Base-by-base conservation (phyloP, 2,329 filamentous ascomycete species). In the Teratosphaeria pseudoeucalypti region DNA sequence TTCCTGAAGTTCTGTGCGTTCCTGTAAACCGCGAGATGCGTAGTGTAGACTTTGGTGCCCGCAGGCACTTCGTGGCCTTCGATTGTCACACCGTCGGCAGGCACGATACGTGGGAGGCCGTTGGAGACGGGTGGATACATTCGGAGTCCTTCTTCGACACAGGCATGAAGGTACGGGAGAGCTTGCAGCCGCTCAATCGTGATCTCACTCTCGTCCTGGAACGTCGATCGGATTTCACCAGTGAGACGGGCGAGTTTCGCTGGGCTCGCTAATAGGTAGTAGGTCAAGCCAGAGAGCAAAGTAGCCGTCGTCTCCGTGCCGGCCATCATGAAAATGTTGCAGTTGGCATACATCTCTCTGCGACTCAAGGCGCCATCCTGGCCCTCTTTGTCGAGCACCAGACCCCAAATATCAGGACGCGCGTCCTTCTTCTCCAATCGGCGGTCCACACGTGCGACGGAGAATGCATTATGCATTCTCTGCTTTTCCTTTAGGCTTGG, bases 301-400 rank as follows among this genome's bases (percentile, higher is more conserved):
- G 91, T 91, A 53, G 86, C 88, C 0, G 88, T 92, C 0, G 88
- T 92, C 72, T 92, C 89, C 2, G 82, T 86, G 3, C 89, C 89
- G 0, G 88, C 89, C 63, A 87, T 79, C 62, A 78, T 75, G 54
- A 76, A 65, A 5, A 71, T 58, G 6, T 64, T 61, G 10, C 64
- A 65, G 54, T 71, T 74, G 29, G 66, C 60, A 27, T 70, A 64
- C 60, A 75, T 70, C 57, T 75, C 72, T 0, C 61, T 68, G 11
- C 62, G 54, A 7, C 57, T 65, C 53, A 71, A 58, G 10, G 62
- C 65, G 34, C 27, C 27, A 29, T 58, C 57, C 53, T 63, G 54
- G 26, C 62, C 62, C 7, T 63, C 55, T 34, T 62, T 62, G 53
- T 62, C 56, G 14, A 67, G 59, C 47, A 66, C 65, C 19, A 68